Base-by-base conservation (phyloP, 768 basidiomycete species). In the Serpula lacrymans region DNA sequence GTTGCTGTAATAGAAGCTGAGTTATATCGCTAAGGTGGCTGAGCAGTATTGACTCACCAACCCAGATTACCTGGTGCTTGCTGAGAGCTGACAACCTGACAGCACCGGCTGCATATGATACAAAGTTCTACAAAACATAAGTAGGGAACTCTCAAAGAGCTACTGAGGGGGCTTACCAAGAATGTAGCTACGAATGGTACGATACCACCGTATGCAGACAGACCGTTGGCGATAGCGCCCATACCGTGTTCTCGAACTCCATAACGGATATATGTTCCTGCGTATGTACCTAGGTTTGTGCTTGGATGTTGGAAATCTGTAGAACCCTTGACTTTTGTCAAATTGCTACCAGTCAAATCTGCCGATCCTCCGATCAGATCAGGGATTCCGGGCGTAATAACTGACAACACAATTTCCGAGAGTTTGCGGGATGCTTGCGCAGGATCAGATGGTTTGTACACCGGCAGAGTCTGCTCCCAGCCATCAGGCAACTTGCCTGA, bases 201-300 rank as follows among this genome's bases (percentile, higher is more conserved):
- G 56, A 94, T 81, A 53, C 80, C 89, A 45, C 93, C 93, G 64
- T 96, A 97, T 2, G 92, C 93, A 47, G 72, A 63, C 47, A 94
- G 62, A 60, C 93, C 93, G 62, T 96, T 96, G 50, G 84, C 89
- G 54, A 97, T 92, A 40, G 93, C 94, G 54, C 86, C 88, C 93
- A 96, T 97, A 51, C 74, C 94, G 65, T 97, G 94, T 64, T 97
- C 94, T 65, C 94, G 88, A 42, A 97, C 92, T 78, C 94, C 94
- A 69, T 87, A 97, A 41, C 93, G 87, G 61, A 97, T 80, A 63
- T 97, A 96, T 34, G 83, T 86, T 38, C 94, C 94, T 42, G 80
- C 67, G 64, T 92, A 95, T 44, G 62, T 74, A 43, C 94, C 94
- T 31, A 95, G 74, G 23, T 81, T 81, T 14, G 89, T 93, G 68